Evolutionary conservation across 2,329 filamentous ascomycete genomes (phyloP).

Genomic region (Anthostomella pinea): DNA sequence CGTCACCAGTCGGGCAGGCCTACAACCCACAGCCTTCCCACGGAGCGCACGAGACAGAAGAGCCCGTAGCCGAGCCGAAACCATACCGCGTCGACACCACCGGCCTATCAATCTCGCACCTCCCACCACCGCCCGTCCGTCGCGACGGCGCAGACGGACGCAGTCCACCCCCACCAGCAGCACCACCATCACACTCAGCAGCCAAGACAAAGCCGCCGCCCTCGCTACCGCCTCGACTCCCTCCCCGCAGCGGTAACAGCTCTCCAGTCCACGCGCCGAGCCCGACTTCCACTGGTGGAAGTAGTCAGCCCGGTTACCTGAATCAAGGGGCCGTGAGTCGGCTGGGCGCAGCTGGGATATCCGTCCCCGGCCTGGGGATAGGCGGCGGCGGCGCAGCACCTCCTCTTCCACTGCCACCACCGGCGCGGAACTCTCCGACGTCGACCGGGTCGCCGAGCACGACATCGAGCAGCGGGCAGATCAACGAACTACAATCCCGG

Average conservation of each 20-base stretch:
- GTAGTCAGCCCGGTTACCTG: conserved; percentile 31
- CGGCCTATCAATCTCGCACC: conserved; percentile 63
- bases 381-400: conserved; percentile 42
- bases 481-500: conserved; percentile 66
- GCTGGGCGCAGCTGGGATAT: conserved; percentile 71
- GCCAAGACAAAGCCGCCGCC: conserved; percentile 40
- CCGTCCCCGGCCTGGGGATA: conserved; percentile 76
- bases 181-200: conserved; percentile 27
- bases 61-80: conserved; percentile 49
- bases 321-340: conserved; percentile 61
- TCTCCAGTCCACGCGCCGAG: no score
- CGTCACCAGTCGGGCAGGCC: no score
- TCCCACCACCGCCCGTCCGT: conserved; percentile 68
- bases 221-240: conserved; percentile 65
- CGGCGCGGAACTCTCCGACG: conserved; percentile 25
- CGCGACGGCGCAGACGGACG: conserved; percentile 39
- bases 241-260: conserved; percentile 57
- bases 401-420: conserved; percentile 26
- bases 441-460: conserved; percentile 14
- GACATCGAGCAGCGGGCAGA: conserved; percentile 35
- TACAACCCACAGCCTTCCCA: conserved; percentile 28
- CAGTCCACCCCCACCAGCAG: conserved; percentile 21
- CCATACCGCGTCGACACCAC: conserved; percentile 68
- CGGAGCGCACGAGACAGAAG: conserved; percentile 33
- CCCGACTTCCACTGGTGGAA: conserved; percentile 22